A percentile compares a stretch with the other conserved stretches of the same genome.
These are phyloP conservation scores for Spergularia bocconei DNA, from an alignment of 148 eudicot species.

Conservation along the genomic window DNA sequence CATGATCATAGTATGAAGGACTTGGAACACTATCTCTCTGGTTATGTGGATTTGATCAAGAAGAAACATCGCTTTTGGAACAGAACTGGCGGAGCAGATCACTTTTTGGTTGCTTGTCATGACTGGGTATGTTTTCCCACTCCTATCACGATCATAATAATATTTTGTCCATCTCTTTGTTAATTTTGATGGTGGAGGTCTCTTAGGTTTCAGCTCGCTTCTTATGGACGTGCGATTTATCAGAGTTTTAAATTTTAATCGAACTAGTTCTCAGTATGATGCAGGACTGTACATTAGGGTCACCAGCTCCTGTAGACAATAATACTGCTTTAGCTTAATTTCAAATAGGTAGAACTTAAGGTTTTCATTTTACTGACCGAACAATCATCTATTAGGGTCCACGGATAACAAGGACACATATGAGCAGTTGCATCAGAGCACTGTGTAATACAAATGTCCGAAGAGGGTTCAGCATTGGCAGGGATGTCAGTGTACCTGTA, in stretches of 20 bases:
- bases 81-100: conserved; percentile 63
- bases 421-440: conserved; percentile 61
- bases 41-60: conserved; percentile 47
- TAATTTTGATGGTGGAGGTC: no score
- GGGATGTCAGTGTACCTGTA: conserved; percentile 66
- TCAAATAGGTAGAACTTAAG: no score
- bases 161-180: background rate
- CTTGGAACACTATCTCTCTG: conserved; percentile 44
- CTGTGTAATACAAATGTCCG: conserved; percentile 72
- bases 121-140: conserved; percentile 64
- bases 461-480: conserved; percentile 64
- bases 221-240: no score
- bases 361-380: background rate
- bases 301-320: no score
- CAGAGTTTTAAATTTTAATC: background rate
- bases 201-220: no score
- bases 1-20: conserved; percentile 34
- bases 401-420: conserved; percentile 38
- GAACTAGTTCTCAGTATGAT: background rate
- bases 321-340: background rate
- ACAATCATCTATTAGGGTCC: conserved; percentile 41
- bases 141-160: background rate
- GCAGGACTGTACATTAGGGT: background rate
- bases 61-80: conserved; percentile 66
- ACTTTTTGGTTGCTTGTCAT: conserved; percentile 83